Evolutionary conservation across 1,139 yeast genomes (phyloP).

Genomic region (Yamadazyma siamensis): DNA sequence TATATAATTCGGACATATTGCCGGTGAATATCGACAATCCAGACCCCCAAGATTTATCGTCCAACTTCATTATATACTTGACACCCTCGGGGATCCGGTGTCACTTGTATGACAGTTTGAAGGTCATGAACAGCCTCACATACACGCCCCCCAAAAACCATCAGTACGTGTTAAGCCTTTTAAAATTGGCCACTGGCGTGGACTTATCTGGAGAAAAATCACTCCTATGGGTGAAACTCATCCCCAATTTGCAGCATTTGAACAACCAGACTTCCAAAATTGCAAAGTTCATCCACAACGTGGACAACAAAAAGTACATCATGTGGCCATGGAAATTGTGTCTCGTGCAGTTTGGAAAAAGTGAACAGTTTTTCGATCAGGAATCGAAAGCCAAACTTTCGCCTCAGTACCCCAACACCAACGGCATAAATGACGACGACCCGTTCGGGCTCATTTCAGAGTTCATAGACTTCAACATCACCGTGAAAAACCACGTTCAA

Average conservation of each 20-base stretch:
- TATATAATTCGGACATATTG: constrained; percentile 28
- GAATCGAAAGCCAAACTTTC: neutral
- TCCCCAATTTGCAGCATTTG: constrained; percentile 65
- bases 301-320: constrained; percentile 54
- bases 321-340: constrained; percentile 73
- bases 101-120: constrained; percentile 47
- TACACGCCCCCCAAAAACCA: constrained; percentile 50
- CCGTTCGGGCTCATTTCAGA: constrained; percentile 35
- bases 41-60: constrained; percentile 11
- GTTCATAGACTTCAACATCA: constrained; percentile 33
- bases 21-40: constrained; percentile 17
- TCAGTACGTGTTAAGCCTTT: constrained; percentile 43
- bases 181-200: constrained; percentile 55
- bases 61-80: constrained; percentile 52
- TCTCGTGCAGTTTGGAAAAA: constrained; percentile 48
- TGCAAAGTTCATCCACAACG: constrained; percentile 50
- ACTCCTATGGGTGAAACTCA: constrained; percentile 56
- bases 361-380: constrained; percentile 13
- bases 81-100: constrained; percentile 79
- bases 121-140: constrained; percentile 40
- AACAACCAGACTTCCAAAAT: constrained; percentile 68
- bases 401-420: constrained; percentile 15
- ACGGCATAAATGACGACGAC: constrained; percentile 17
- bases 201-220: constrained; percentile 18
- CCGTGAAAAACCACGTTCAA: constrained; percentile 17